Evolutionary conservation across 192 early-diverging fungal species (phyloP).

Genomic region (Umbelopsis isabellina): DNA sequence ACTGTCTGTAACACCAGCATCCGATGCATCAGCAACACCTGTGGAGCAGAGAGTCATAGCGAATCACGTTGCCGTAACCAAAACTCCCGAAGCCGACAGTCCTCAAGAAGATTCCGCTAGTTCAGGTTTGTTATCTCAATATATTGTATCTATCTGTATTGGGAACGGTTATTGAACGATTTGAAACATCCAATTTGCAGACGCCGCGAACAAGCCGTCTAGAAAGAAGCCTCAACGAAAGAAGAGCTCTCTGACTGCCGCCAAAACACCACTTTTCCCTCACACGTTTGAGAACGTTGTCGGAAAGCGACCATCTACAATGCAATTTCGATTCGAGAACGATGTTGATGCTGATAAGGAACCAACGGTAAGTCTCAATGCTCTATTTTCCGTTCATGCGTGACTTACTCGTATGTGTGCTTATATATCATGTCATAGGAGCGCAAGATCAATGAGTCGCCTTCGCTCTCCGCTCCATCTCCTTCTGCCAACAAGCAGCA

Average conservation of each 20-base stretch:
- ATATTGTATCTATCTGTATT: too few relatives aligned
- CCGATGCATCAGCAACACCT: background rate
- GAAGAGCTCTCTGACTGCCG: background rate
- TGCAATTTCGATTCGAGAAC: constrained; percentile 6
- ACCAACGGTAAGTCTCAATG: background rate
- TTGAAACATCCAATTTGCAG: background rate
- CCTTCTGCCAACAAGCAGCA: background rate
- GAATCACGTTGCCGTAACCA: background rate
- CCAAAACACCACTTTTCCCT: constrained; percentile 13
- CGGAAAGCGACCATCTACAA: background rate
- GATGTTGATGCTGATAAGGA: constrained; percentile 17
- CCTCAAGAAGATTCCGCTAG: background rate
- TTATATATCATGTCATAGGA: background rate
- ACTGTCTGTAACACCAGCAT: background rate
- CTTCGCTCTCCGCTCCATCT: background rate
- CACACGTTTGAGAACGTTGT: constrained; percentile 10
- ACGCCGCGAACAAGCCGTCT: background rate
- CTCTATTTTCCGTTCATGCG: background rate
- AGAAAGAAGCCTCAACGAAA: constrained; percentile 1
- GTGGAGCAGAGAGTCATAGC: background rate
- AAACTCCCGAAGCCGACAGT: background rate
- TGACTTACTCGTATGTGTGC: background rate
- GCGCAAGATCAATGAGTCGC: background rate
- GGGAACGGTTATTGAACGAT: background rate
- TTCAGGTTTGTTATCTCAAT: background rate